A percentile compares a stretch with the other conserved stretches of the same genome.
Conservation (phyloP, 805 yeast species). For the Babjeviella inositovora region DNA sequence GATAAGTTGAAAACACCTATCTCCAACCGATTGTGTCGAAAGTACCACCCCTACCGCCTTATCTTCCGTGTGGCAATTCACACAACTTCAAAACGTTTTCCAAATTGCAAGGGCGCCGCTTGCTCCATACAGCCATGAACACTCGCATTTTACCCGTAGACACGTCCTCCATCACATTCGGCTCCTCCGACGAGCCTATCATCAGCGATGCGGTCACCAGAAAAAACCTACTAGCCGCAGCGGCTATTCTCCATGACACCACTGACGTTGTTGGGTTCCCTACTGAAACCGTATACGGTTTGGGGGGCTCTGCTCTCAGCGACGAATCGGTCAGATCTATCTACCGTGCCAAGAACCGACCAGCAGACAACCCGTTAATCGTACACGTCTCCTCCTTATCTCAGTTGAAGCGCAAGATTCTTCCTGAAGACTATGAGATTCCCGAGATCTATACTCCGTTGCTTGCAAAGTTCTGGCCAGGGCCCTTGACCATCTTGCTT, state of each 20-base stretch:
- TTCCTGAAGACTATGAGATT: slow-evolving; percentile 27
- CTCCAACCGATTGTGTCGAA: too few species aligned
- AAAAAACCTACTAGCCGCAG: slow-evolving; percentile 38
- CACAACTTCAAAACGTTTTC: too few species aligned
- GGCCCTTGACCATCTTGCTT: slow-evolving; percentile 77
- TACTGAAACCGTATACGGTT: slow-evolving; percentile 93
- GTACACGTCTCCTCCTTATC: slow-evolving; percentile 71
- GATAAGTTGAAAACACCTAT: too few species aligned
- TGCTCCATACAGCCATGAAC: too few species aligned
- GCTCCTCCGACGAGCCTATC: slow-evolving; percentile 20
- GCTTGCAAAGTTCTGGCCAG: slow-evolving; percentile 79
- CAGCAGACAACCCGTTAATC: slow-evolving; percentile 89
- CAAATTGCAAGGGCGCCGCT: too few species aligned
- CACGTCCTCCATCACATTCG: slow-evolving; percentile 32
- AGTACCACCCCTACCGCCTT: too few species aligned
- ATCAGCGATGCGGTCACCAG: slow-evolving; percentile 38
- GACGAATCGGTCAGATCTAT: slow-evolving; percentile 65
- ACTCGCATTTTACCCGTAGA: slow-evolving; percentile 43
- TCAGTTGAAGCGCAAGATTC: slow-evolving; percentile 50
- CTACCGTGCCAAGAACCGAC: slow-evolving; percentile 81
- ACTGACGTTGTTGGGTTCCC: slow-evolving; percentile 78
- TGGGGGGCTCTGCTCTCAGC: slow-evolving; percentile 74
- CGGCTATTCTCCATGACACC: slow-evolving; percentile 29
- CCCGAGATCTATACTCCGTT: slow-evolving; percentile 57
- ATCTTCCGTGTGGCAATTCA: too few species aligned